Evolutionary conservation across 2,329 filamentous ascomycete genomes (phyloP), one percentile per base, ranked within the genome.

Genomic region (Xylariaceae sp.): DNA sequence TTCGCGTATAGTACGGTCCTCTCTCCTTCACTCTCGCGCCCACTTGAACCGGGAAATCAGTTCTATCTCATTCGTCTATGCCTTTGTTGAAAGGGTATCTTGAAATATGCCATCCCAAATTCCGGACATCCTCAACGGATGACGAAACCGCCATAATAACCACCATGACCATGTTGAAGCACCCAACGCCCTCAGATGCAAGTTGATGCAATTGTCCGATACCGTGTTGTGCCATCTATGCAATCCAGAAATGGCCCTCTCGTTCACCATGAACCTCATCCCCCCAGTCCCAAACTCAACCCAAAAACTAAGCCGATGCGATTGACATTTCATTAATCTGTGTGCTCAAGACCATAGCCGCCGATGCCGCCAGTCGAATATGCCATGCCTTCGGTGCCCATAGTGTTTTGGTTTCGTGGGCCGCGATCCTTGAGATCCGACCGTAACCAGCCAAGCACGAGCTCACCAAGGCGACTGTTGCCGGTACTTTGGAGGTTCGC

Each of bases 391-490:
- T 90, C 85, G 2, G 80, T 78, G 0, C 75, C 80, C 59, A 79
- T 74, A 58, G 77, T 77, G 47, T 78, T 76, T 65, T 84, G 74
- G 65, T 78, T 89, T 52, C 93, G 80, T 2, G 92, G 92, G 0
- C 93, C 93, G 65, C 93, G 80, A 65, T 89, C 87, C 66, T 81
- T 78, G 63, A 97, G 75, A 75, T 97, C 93, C 62, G 89, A 83
- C 71, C 85, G 85, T 73, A 99, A 78, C 94, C 94, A 99, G 57
- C 81, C 81, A 66, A 99, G 77, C 35, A 97, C 94, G 64, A 99
- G 75, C 76, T 96, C 89, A 8, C 93, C 92, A 6, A 97, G 80
- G 58, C 85, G 84, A 68, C 89, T 94, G 74, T 97, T 96, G 41
- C 92, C 92, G 1, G 79, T 79, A 34, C 71, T 71, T 17, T 54